A percentile compares a stretch with the other conserved stretches of the same genome.
Evolutionary conservation across 2,329 filamentous ascomycete species (phyloP).

Genomic region (Verticillium nonalfalfae): DNA sequence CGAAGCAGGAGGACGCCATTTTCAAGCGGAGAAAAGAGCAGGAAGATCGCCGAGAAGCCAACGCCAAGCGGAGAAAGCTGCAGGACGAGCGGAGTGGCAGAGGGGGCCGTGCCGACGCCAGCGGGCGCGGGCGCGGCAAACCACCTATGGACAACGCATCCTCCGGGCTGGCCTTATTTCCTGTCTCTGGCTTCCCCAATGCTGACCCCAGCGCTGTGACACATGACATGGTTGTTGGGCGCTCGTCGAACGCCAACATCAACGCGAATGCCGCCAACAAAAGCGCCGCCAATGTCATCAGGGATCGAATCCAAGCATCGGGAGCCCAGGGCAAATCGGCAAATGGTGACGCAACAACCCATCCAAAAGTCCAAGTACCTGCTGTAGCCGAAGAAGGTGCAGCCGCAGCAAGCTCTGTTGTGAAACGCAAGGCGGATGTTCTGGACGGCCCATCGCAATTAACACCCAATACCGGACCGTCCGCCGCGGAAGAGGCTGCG

Average conservation of each 20-base stretch:
- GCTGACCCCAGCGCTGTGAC: conserved; percentile 57
- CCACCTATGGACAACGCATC: conserved; percentile 13
- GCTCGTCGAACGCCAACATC: conserved; percentile 22
- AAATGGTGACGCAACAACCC: conserved; percentile 6
- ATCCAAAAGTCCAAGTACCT: conserved; percentile 13
- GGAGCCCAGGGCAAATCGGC: conserved; percentile 14
- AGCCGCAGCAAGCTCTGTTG: conserved; percentile 39
- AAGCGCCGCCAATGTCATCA: conserved; percentile 84
- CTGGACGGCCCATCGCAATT: conserved; percentile 40
- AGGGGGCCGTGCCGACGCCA: conserved; percentile 25
- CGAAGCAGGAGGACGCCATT: conserved; percentile 88
- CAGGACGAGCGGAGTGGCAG: conserved; percentile 47
- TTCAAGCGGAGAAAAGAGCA: conserved; percentile 82
- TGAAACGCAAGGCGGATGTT: conserved; percentile 72
- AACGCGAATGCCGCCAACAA: conserved; percentile 77
- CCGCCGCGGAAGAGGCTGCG: conserved; percentile 54
- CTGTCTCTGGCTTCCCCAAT: conserved; percentile 39
- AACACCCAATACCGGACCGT: conserved; percentile 22
- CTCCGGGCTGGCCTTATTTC: conserved; percentile 10
- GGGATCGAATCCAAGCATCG: conserved; percentile 63
- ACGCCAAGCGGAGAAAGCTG: conserved; percentile 70
- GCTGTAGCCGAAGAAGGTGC: conserved; percentile 10
- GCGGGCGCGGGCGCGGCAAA: conserved; percentile 7
- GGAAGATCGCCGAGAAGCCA: conserved; percentile 77
- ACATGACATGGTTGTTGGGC: conserved; percentile 72